Evolutionary conservation across 2,329 filamentous ascomycete species (phyloP), one percentile per base, ranked within the genome.

Genomic region (Drechslera avenae): DNA sequence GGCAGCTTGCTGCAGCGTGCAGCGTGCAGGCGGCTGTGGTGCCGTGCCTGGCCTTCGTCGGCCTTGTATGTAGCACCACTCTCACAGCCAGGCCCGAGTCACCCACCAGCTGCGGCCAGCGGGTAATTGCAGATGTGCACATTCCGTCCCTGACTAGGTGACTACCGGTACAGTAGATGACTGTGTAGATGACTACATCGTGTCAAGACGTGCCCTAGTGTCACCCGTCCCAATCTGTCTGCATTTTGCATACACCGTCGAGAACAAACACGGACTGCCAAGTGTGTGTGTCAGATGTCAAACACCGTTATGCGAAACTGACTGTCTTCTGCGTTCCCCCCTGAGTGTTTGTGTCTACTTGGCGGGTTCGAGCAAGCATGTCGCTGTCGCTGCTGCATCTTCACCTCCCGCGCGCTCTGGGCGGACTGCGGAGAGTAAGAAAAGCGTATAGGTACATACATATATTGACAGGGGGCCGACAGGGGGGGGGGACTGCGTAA

Each of bases 91-190:
- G 21, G 21, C 21, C 46, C 23, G 37, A 33, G 30, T 39, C 41
- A 18, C 41, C n/a, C 21, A 53, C 35, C 39, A 18, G 41, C 39
- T 33, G 52, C 52, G 18, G 41, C 30, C 43, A 31, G 50, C 48
- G 52, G 52, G 48, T 47, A 48, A 54, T 52, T 54, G 52, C 52
- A 54, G 37, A 34, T 28, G 32, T 39, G 47, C 40, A 54, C 40
- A 33, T 37, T 36, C 35, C 45, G 60, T 63, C 49, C 60, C 62
- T 63, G 62, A 60, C 57, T 63, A 60, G 59, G 45, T 39, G 30
- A 40, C 26, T 3, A n/a, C n/a, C n/a, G n/a, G n/a, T n/a, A n/a
- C n/a, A n/a, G n/a, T n/a, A n/a, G n/a, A n/a, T n/a, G n/a, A n/a
- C n/a, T n/a, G n/a, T n/a, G n/a, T n/a, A n/a, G n/a, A n/a, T n/a